phyloP scores from a whole-genome alignment of 345 rosid species.

The Alliaria petiolata region DNA sequence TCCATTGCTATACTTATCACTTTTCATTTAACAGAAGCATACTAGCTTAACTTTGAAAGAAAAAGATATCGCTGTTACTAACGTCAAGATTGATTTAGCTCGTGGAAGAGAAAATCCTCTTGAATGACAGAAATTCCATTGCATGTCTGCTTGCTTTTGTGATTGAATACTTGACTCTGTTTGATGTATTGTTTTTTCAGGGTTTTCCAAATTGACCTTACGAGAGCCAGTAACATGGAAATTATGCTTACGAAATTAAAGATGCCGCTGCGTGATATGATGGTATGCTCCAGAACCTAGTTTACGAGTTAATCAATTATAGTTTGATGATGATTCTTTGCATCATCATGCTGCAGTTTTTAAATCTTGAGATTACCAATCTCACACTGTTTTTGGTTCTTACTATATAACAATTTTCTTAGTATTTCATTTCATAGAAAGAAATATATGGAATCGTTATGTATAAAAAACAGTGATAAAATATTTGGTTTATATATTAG shows the following conservation, averaged over 20 bases:
- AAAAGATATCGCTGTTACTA: too few species aligned
- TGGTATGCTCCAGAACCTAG: conserved; percentile 55
- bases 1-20: too few species aligned
- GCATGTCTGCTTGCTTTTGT: neutral
- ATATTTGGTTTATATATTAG: too few species aligned
- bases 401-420: neutral
- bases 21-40: too few species aligned
- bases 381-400: conserved; percentile 1
- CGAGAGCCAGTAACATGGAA: conserved; percentile 97
- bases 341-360: conserved; percentile 69
- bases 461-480: too few species aligned
- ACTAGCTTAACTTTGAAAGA: too few species aligned
- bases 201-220: conserved; percentile 66
- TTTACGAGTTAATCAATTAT: neutral
- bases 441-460: too few species aligned
- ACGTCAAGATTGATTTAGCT: too few species aligned
- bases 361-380: conserved; percentile 1
- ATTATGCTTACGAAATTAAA: conserved; percentile 98
- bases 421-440: too few species aligned
- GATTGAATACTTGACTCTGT: neutral
- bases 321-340: conserved; percentile 17
- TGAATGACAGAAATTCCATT: too few species aligned
- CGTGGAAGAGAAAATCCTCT: too few species aligned
- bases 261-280: conserved; percentile 96
- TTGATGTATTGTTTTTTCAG: neutral